Base-by-base conservation (phyloP, 257 asterid genomes). In the Forsythia viridissima region DNA sequence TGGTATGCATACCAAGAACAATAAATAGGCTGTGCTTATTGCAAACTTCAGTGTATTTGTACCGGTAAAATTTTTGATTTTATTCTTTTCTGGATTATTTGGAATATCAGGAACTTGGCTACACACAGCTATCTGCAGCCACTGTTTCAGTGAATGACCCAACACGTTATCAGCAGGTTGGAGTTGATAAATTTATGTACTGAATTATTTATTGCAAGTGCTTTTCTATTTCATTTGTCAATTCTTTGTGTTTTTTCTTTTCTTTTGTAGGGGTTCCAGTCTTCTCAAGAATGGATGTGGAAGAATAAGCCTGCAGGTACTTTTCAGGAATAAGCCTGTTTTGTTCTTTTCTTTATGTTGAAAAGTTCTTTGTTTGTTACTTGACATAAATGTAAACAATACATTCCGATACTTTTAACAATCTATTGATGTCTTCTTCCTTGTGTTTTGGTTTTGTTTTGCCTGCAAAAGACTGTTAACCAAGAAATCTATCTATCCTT, bases 81-180 rank as follows among this genome's bases (percentile, higher is more conserved):
- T 8, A 44, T 13, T 21, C 38, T 38, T 44, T 43, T 63, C 16
- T 24, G 69, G 70, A 66, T 55, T 76, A 63, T 76, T 67, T 75
- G 76, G 41, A 44, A 38, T 55, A 52, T 69, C 89, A 93, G 97
- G 98, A 88, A 61, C 77, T 82, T 46, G 83, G 89, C 77, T 89
- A 86, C 81, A 71, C 86, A 36, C 92, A 86, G 67, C 66, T 55
- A 69, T 87, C 91, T 42, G 77, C 86, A 8, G 86, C 78, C 69
- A 80, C 78, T 84, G 90, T 84, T 79, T 70, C 89, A 77, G 76
- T 78, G 57, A 86, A 83, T 72, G 89, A 92, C 73, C 85, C 84
- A 42, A 74, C 86, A 39, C 92, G 79, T 78, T 83, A 84, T 79
- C 97, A 93, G 82, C 97, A 90, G 95, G 95, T 91, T 67, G 65